Percentiles rank a stretch among this genome's conserved stretches.
phyloP scores from a whole-genome alignment of 495 filamentous ascomycete genomes.

The Penicillium verhagenii region DNA sequence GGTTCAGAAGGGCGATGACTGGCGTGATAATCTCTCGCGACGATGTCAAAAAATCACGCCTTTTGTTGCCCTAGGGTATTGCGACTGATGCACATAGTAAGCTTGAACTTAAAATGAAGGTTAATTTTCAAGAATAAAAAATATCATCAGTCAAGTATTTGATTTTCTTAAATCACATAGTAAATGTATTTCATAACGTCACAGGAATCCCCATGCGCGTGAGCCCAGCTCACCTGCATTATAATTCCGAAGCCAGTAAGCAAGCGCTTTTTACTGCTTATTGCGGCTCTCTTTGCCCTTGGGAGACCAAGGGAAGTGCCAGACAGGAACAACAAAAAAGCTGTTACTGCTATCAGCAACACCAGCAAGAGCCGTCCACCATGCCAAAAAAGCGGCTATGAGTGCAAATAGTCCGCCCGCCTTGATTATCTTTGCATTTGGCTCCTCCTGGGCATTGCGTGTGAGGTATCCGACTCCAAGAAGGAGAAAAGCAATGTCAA shows the following conservation, averaged over 20 bases:
- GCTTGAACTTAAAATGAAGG: no score
- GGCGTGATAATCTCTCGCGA: constrained; percentile 12
- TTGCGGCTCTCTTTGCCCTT: constrained; percentile 47
- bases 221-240: no score
- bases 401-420: constrained; percentile 81
- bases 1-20: constrained; percentile 12
- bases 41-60: constrained; percentile 1
- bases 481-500: constrained; percentile 81
- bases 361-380: constrained; percentile 91
- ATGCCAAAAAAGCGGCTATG: constrained; percentile 78
- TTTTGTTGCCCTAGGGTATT: not conserved
- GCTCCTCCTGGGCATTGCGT: constrained; percentile 34
- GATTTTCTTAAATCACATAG: no score
- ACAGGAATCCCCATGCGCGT: not conserved
- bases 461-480: constrained; percentile 66
- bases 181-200: not conserved
- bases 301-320: constrained; percentile 90
- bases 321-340: constrained; percentile 86
- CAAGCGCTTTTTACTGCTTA: constrained; percentile 63
- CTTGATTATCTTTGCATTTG: constrained; percentile 53
- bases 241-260: no score
- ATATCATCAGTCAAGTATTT: no score
- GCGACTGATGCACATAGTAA: not conserved
- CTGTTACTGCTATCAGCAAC: constrained; percentile 75
- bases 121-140: not conserved